phyloP scores from a whole-genome alignment of 2,329 filamentous ascomycete species.

The Metarhizium sp. region DNA sequence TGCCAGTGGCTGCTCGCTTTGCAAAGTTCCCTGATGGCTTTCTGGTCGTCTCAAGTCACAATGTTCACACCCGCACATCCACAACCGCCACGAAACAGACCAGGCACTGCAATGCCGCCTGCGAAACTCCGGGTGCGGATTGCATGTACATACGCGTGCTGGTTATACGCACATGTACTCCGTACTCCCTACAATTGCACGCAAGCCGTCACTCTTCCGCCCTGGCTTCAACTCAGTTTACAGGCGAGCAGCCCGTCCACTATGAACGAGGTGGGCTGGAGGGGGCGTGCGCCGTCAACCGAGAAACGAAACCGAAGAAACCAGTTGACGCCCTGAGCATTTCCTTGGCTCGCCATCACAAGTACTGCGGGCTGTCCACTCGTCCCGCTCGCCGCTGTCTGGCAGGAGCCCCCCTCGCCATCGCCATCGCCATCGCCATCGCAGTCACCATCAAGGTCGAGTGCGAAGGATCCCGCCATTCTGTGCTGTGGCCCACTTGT shows the following conservation, averaged over 20 bases:
- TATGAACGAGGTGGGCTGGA: not conserved
- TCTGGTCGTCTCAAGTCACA: not conserved
- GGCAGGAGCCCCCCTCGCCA: not conserved
- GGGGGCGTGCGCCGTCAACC: not conserved
- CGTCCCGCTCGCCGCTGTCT: not conserved
- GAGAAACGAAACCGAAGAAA: not conserved
- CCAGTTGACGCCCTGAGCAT: not conserved
- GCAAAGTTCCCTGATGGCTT: not conserved
- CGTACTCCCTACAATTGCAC: not conserved
- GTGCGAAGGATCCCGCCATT: not conserved
- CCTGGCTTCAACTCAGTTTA: not conserved
- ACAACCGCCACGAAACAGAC: not conserved
- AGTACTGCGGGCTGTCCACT: not conserved
- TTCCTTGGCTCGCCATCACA: not conserved
- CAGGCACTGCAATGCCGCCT: not conserved
- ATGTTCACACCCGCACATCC: not conserved
- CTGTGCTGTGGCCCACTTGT: not conserved
- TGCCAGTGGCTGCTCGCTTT: not conserved
- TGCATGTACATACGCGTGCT: not conserved
- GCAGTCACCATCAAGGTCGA: not conserved
- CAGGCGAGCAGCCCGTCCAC: not conserved
- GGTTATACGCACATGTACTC: not conserved
- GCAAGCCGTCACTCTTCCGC: not conserved
- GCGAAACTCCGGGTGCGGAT: not conserved
- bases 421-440: not conserved